These are phyloP conservation scores for Suillus weaverae DNA, from an alignment of 768 basidiomycete genomes.

Conservation along the genomic window DNA sequence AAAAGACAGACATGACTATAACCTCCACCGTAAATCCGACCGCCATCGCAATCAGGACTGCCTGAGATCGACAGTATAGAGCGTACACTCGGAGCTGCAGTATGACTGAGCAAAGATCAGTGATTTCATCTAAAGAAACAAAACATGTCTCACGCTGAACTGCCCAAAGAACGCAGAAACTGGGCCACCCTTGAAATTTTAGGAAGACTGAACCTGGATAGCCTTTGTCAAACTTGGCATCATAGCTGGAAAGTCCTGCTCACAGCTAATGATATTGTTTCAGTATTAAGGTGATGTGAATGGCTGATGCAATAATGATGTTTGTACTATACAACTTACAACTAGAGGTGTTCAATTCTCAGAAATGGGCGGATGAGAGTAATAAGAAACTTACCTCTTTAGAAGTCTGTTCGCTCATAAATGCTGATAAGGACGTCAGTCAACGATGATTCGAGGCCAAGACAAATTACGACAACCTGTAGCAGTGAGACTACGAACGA, in stretches of 20 bases:
- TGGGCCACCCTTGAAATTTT: background rate
- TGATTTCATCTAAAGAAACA: background rate
- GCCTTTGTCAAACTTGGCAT: background rate
- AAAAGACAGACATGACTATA: background rate
- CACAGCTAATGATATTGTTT: background rate
- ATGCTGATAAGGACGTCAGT: background rate
- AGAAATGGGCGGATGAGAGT: background rate
- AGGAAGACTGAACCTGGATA: background rate
- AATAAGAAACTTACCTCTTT: background rate
- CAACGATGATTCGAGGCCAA: background rate
- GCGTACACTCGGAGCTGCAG: conserved; percentile 5
- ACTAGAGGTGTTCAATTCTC: background rate
- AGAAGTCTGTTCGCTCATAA: background rate
- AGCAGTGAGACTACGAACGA: background rate
- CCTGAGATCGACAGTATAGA: background rate
- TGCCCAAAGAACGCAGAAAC: conserved; percentile 2
- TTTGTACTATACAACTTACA: background rate
- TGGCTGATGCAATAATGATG: background rate
- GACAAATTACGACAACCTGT: background rate
- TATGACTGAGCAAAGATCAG: background rate
- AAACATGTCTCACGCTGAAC: conserved; percentile 1
- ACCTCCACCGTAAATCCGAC: background rate
- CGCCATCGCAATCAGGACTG: background rate
- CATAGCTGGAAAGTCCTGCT: background rate
- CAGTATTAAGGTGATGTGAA: background rate